Conservation (phyloP, 2,329 filamentous ascomycete genomes). For the Aaosphaeria arxii region DNA sequence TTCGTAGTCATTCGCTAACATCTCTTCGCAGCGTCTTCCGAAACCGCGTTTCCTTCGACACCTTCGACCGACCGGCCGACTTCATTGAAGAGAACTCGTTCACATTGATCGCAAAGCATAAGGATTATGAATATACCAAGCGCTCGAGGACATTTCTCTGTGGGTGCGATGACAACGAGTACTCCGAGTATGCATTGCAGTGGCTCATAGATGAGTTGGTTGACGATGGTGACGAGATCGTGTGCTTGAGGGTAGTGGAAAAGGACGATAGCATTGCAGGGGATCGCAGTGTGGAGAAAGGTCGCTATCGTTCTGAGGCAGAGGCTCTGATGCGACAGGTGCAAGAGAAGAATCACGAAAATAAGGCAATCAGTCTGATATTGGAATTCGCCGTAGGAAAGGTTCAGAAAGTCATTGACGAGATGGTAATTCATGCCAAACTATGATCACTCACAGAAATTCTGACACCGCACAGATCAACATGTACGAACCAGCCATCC, state of each 20-base stretch:
- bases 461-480: constrained; percentile 62
- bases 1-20: constrained; percentile 10
- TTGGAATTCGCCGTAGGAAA: constrained; percentile 88
- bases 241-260: constrained; percentile 85
- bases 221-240: constrained; percentile 89
- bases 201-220: constrained; percentile 91
- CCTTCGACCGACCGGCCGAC: constrained; percentile 66
- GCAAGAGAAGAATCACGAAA: constrained; percentile 74
- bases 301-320: constrained; percentile 73
- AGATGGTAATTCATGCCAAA: constrained; percentile 63
- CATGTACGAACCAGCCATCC: constrained; percentile 85
- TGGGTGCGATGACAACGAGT: constrained; percentile 85
- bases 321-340: constrained; percentile 71
- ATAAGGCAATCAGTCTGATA: constrained; percentile 80
- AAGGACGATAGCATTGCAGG: constrained; percentile 70
- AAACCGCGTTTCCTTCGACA: constrained; percentile 71
- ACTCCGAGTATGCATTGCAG: constrained; percentile 87
- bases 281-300: constrained; percentile 60
- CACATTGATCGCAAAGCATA: constrained; percentile 81
- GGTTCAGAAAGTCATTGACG: constrained; percentile 84
- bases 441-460: not conserved
- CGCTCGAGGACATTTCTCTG: constrained; percentile 86
- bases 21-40: constrained; percentile 55
- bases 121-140: constrained; percentile 76
- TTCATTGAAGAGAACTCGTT: constrained; percentile 61